Evolutionary conservation across 2,329 filamentous ascomycete genomes (phyloP).

Genomic region (Didymella lethalis): DNA sequence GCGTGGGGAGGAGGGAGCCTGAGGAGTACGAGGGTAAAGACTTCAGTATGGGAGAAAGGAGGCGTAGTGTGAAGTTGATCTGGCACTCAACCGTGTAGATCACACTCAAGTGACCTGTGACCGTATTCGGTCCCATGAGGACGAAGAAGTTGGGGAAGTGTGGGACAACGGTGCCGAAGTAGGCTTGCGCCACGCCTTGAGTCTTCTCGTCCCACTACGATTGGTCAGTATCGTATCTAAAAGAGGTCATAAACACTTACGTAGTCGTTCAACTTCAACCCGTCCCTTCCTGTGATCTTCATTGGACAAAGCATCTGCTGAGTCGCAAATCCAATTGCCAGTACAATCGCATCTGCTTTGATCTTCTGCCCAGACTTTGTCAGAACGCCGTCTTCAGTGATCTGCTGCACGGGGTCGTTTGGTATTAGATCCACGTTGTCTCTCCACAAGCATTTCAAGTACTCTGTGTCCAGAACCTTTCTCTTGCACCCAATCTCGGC

Average conservation of each 20-base stretch:
- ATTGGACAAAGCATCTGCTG: conserved; percentile 58
- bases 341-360: conserved; percentile 57
- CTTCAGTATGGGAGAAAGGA: conserved; percentile 54
- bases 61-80: conserved; percentile 57
- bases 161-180: conserved; percentile 60
- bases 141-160: conserved; percentile 37
- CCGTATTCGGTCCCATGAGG: conserved; percentile 49
- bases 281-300: conserved; percentile 56
- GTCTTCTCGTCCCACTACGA: conserved; percentile 51
- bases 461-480: conserved; percentile 58
- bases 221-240: conserved; percentile 3
- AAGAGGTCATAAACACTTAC: conserved; percentile 25
- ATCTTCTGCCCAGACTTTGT: conserved; percentile 52
- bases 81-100: conserved; percentile 62
- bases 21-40: conserved; percentile 40
- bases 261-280: conserved; percentile 51
- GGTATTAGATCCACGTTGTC: conserved; percentile 55
- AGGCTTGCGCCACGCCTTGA: conserved; percentile 53
- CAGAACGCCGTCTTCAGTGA: conserved; percentile 50
- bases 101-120: conserved; percentile 60
- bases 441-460: conserved; percentile 54
- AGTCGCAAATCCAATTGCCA: conserved; percentile 61
- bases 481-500: conserved; percentile 59
- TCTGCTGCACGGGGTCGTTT: conserved; percentile 52
- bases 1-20: conserved; percentile 30